A percentile compares a stretch with the other conserved stretches of the same genome.
phyloP scores from a whole-genome alignment of 441 rosid species.

The Erysimum pusillum region DNA sequence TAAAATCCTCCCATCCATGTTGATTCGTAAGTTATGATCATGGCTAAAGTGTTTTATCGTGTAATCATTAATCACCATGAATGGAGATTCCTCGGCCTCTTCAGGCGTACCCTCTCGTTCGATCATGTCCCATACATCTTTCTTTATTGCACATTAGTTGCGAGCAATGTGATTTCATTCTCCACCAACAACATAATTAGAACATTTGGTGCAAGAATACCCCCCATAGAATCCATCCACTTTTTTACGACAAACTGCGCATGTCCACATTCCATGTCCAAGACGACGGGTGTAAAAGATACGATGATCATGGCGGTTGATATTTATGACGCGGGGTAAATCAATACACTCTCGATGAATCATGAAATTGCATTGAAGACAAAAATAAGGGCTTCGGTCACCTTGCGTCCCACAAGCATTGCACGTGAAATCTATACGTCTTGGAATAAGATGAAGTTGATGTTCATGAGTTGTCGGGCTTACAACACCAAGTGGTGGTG shows the following conservation, averaged over 20 bases:
- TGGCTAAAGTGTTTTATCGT: constrained; percentile 40
- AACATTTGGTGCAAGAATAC: constrained; percentile 30
- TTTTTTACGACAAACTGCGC: neutral
- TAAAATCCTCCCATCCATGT: neutral
- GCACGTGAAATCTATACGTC: constrained; percentile 12
- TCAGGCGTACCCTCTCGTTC: constrained; percentile 1
- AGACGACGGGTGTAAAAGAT: constrained; percentile 20
- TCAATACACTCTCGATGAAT: constrained; percentile 36
- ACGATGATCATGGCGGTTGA: constrained; percentile 32
- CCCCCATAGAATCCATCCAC: constrained; percentile 32
- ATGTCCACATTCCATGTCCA: neutral
- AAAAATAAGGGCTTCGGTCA: constrained; percentile 59
- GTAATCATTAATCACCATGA: constrained; percentile 14
- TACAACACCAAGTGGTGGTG: neutral
- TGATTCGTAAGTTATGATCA: constrained; percentile 8
- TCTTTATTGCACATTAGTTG: neutral
- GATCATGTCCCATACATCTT: constrained; percentile 24
- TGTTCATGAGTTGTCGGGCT: constrained; percentile 34
- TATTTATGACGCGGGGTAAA: constrained; percentile 24
- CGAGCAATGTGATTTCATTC: too few species aligned
- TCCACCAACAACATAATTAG: neutral
- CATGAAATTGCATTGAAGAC: constrained; percentile 39
- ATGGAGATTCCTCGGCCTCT: constrained; percentile 9
- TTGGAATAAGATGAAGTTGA: constrained; percentile 25
- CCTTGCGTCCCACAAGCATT: constrained; percentile 57